Evolutionary conservation across 2,329 filamentous ascomycete genomes (phyloP).

Genomic region (Scytalidium lignicola): DNA sequence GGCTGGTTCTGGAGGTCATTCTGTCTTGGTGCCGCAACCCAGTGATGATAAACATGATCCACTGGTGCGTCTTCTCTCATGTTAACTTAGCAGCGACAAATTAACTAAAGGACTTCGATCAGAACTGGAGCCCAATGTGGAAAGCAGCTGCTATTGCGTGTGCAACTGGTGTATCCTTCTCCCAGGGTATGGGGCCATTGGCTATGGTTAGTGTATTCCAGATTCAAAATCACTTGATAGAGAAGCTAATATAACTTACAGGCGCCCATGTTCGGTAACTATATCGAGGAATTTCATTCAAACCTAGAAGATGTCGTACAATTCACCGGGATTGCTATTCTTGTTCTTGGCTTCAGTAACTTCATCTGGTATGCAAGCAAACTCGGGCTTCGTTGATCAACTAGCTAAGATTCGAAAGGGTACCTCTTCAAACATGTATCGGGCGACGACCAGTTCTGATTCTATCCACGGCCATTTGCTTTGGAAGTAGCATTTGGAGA

Average conservation of each 20-base stretch:
- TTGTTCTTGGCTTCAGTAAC: constrained; percentile 45
- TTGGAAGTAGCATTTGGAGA: constrained; percentile 42
- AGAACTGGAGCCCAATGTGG: constrained; percentile 41
- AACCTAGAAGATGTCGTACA: constrained; percentile 45
- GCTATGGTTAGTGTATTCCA: constrained; percentile 25
- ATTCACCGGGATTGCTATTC: constrained; percentile 42
- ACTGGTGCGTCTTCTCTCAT: constrained; percentile 21
- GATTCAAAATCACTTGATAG: neutral
- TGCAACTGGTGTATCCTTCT: constrained; percentile 35
- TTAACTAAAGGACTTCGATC: no score
- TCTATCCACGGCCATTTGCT: constrained; percentile 37
- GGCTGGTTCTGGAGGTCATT: constrained; percentile 33
- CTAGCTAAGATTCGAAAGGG: constrained; percentile 15
- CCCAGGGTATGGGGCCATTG: constrained; percentile 36
- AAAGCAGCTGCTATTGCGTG: constrained; percentile 33
- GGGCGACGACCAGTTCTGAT: constrained; percentile 44
- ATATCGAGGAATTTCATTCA: constrained; percentile 50
- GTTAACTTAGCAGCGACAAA: no score
- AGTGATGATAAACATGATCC: constrained; percentile 43
- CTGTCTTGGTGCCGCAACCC: constrained; percentile 44
- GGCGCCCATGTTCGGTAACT: constrained; percentile 51
- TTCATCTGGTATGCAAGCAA: constrained; percentile 38
- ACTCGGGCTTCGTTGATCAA: neutral
- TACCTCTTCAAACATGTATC: constrained; percentile 41
- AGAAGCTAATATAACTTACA: constrained; percentile 2